These are phyloP conservation scores for Coemansia sp. DNA, from an alignment of 192 early-diverging fungal species.

Conservation along the genomic window DNA sequence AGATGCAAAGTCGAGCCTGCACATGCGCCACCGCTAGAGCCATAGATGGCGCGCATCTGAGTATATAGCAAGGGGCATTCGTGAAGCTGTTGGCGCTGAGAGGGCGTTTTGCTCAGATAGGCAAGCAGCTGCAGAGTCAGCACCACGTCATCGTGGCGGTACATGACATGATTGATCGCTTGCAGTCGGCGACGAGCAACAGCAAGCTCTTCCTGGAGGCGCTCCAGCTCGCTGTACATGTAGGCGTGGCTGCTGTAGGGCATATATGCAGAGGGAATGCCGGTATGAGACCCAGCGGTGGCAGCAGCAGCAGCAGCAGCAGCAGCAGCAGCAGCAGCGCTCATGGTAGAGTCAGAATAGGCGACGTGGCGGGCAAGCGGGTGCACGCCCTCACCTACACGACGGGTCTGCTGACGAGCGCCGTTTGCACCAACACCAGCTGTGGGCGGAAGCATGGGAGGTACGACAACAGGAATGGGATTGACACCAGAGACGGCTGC, in stretches of 20 bases:
- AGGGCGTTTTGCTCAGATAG: slow-evolving; percentile 86
- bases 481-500: slow-evolving; percentile 26
- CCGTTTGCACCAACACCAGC: slow-evolving; percentile 10
- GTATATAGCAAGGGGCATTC: slow-evolving; percentile 45
- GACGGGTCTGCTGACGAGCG: slow-evolving; percentile 27
- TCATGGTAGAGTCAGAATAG: slow-evolving; percentile 19
- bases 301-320: slow-evolving; percentile 2
- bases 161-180: slow-evolving; percentile 57
- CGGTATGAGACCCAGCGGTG: neutral
- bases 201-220: slow-evolving; percentile 42
- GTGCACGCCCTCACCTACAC: slow-evolving; percentile 33
- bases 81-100: slow-evolving; percentile 60
- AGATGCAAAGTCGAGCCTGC: neutral
- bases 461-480: slow-evolving; percentile 22
- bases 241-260: slow-evolving; percentile 41
- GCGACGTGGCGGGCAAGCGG: slow-evolving; percentile 37
- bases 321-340: too few relatives aligned
- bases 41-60: slow-evolving; percentile 8
- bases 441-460: slow-evolving; percentile 8
- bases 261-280: slow-evolving; percentile 18
- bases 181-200: slow-evolving; percentile 32
- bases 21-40: slow-evolving; percentile 7
- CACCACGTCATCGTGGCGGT: slow-evolving; percentile 77
- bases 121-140: slow-evolving; percentile 81
- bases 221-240: slow-evolving; percentile 45